Evolutionary conservation across 805 yeast species (phyloP).

Genomic region (Isabelozyma gotoi): DNA sequence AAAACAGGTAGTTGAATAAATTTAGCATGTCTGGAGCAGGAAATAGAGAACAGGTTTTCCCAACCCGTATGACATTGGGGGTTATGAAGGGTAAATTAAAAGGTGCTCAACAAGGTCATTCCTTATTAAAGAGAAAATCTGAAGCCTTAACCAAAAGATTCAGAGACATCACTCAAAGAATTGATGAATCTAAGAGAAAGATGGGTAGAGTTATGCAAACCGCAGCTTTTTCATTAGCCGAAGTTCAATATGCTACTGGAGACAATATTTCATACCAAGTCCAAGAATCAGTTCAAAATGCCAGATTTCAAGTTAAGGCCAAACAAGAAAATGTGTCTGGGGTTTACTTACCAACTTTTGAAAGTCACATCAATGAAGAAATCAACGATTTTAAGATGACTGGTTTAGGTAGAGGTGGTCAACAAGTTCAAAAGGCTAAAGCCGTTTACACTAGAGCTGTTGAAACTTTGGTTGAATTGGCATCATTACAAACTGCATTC

Average conservation of each 20-base stretch:
- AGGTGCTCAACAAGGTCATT: slow-evolving; percentile 97
- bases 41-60: slow-evolving; percentile 92
- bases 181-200: slow-evolving; percentile 92
- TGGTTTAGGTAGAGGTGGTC: slow-evolving; percentile 98
- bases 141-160: slow-evolving; percentile 96
- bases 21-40: slow-evolving; percentile 61
- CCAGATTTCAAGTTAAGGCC: slow-evolving; percentile 87
- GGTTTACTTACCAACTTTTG: slow-evolving; percentile 91
- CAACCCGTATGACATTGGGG: slow-evolving; percentile 96
- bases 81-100: slow-evolving; percentile 92
- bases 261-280: slow-evolving; percentile 94
- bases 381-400: slow-evolving; percentile 95
- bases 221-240: slow-evolving; percentile 96
- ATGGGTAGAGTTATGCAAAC: slow-evolving; percentile 99
- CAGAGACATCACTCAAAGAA: slow-evolving; percentile 91
- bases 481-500: slow-evolving; percentile 95
- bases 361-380: slow-evolving; percentile 75
- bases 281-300: slow-evolving; percentile 87
- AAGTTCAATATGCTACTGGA: slow-evolving; percentile 96
- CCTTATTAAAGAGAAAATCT: slow-evolving; percentile 88
- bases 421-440: slow-evolving; percentile 93
- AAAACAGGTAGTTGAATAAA: not conserved
- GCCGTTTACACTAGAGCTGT: slow-evolving; percentile 92
- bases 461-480: slow-evolving; percentile 94
- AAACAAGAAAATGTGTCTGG: slow-evolving; percentile 96